Evolutionary conservation across 805 yeast species (phyloP).

Genomic region (Yamadazyma nakazawae): DNA sequence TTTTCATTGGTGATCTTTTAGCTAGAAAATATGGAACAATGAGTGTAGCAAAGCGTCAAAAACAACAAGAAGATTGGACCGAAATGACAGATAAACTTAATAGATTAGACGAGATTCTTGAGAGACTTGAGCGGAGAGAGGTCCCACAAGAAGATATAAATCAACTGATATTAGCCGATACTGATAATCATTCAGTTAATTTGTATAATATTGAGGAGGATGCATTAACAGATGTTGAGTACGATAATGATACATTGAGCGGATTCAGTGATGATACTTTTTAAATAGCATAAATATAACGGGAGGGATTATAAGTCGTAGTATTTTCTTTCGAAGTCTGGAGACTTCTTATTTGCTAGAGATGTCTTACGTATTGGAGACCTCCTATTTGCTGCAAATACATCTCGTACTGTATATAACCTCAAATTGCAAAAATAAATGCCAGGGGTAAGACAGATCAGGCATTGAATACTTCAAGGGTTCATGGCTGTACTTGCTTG

Average conservation of each 20-base stretch:
- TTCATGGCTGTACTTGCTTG: too few relatives aligned
- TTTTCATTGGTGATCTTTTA: constrained; percentile 33
- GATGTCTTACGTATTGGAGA: too few relatives aligned
- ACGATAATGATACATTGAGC: constrained; percentile 3
- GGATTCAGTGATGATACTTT: constrained; percentile 4
- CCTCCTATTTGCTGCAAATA: too few relatives aligned
- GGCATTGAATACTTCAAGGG: too few relatives aligned
- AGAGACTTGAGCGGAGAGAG: constrained; percentile 2
- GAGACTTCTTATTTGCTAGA: too few relatives aligned
- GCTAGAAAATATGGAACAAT: constrained; percentile 24
- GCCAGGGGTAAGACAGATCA: too few relatives aligned
- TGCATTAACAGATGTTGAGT: constrained; percentile 8
- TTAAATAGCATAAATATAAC: not conserved
- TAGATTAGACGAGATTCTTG: constrained; percentile 16
- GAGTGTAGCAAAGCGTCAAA: not conserved
- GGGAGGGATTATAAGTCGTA: too few relatives aligned
- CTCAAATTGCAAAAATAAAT: too few relatives aligned
- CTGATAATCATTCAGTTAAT: constrained; percentile 14
- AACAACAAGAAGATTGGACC: constrained; percentile 8
- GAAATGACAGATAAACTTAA: constrained; percentile 18
- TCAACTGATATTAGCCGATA: constrained; percentile 9
- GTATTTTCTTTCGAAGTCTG: too few relatives aligned
- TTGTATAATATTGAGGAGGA: constrained; percentile 21
- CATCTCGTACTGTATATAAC: too few relatives aligned
- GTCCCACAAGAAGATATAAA: constrained; percentile 6